Conservation (phyloP, 1,139 yeast species). For the Zygosaccharomyces sapae region DNA sequence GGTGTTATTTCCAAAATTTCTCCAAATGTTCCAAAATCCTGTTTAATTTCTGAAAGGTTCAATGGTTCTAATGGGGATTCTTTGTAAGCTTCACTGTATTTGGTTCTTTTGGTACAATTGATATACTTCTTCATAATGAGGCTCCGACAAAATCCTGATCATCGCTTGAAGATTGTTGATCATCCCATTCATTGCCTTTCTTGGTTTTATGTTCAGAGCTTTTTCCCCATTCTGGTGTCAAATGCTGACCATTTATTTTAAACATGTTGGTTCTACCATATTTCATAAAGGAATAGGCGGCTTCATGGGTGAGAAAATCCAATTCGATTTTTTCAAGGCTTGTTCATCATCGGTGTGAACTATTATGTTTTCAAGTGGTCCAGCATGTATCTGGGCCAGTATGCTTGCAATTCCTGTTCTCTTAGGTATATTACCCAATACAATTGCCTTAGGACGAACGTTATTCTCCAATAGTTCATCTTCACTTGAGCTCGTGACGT, state of each 20-base stretch:
- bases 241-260: conserved; percentile 53
- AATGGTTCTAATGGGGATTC: conserved; percentile 37
- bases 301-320: conserved; percentile 49
- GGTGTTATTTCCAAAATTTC: conserved; percentile 61
- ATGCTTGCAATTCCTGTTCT: conserved; percentile 48
- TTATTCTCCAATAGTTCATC: conserved; percentile 14
- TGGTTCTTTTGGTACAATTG: conserved; percentile 12
- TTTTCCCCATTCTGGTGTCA: conserved; percentile 41
- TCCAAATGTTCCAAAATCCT: conserved; percentile 58
- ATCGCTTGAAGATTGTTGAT: conserved; percentile 5
- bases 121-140: conserved; percentile 28
- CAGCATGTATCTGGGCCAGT: conserved; percentile 63
- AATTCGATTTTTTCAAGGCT: conserved; percentile 41
- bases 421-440: conserved; percentile 40
- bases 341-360: conserved; percentile 18
- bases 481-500: conserved; percentile 8
- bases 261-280: conserved; percentile 57
- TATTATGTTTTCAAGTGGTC: conserved; percentile 60
- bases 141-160: conserved; percentile 35
- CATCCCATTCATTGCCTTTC: background rate
- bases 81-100: conserved; percentile 23
- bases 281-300: conserved; percentile 53
- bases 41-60: conserved; percentile 40
- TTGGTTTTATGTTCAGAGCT: conserved; percentile 6
- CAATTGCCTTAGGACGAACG: conserved; percentile 28